phyloP scores from a whole-genome alignment of 768 basidiomycete genomes.

The Gelatoporia subvermispora region DNA sequence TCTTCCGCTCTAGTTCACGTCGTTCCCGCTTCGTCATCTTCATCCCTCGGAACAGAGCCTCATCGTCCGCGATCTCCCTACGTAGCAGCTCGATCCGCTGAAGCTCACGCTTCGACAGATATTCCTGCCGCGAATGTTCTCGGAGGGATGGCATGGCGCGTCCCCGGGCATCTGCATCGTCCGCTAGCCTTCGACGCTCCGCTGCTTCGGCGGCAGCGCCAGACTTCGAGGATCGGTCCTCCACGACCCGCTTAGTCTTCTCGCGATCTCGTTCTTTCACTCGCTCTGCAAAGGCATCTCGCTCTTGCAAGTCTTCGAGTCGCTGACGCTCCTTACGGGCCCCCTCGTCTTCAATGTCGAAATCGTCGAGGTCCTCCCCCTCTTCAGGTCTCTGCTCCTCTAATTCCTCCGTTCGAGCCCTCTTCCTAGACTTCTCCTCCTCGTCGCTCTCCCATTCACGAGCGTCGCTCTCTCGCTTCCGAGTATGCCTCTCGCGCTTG shows the following conservation, averaged over 20 bases:
- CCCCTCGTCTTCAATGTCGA: conserved; percentile 69
- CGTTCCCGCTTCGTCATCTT: conserved; percentile 81
- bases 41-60: conserved; percentile 87
- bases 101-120: conserved; percentile 91
- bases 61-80: conserved; percentile 92
- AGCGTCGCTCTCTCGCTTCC: conserved; percentile 78
- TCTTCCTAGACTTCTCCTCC: conserved; percentile 71
- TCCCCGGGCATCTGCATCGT: conserved; percentile 41
- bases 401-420: conserved; percentile 47
- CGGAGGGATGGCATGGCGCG: conserved; percentile 70
- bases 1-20: conserved; percentile 82
- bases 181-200: conserved; percentile 73
- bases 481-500: conserved; percentile 54
- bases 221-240: conserved; percentile 82
- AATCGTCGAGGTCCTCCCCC: conserved; percentile 33
- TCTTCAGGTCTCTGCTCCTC: conserved; percentile 20
- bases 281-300: conserved; percentile 92
- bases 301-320: conserved; percentile 72
- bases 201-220: conserved; percentile 79
- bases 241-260: conserved; percentile 84
- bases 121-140: conserved; percentile 88
- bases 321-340: conserved; percentile 67
- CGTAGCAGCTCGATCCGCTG: conserved; percentile 93
- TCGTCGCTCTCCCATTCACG: conserved; percentile 92
- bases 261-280: conserved; percentile 79